Conservation (phyloP, 2,329 filamentous ascomycete genomes). For the Epichloe festucae region DNA sequence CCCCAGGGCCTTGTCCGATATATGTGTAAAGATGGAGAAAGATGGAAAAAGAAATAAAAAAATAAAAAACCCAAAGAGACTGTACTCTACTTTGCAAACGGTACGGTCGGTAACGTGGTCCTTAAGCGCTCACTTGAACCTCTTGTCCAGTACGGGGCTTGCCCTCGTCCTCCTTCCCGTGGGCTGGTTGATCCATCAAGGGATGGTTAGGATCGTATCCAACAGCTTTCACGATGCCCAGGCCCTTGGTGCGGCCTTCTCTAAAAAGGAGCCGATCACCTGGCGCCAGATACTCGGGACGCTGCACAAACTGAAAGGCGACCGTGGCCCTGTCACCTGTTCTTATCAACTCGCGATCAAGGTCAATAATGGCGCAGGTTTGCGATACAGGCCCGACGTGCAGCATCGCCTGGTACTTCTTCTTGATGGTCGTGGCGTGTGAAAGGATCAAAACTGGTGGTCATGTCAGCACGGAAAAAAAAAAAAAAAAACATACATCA, state of each 20-base stretch:
- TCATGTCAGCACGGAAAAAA: neutral
- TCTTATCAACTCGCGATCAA: constrained; percentile 88
- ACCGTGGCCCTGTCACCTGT: constrained; percentile 91
- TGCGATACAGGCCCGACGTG: constrained; percentile 92
- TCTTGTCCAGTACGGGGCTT: neutral
- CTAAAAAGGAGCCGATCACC: constrained; percentile 87
- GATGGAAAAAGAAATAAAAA: no score
- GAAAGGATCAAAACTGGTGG: constrained; percentile 72
- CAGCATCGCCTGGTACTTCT: constrained; percentile 94
- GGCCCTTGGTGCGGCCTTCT: constrained; percentile 85
- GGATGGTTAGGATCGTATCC: constrained; percentile 64
- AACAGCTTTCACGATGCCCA: constrained; percentile 85
- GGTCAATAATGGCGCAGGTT: constrained; percentile 94
- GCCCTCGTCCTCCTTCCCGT: neutral
- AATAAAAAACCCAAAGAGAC: neutral
- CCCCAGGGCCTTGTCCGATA: no score
- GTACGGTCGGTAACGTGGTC: no score
- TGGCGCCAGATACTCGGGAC: constrained; percentile 80
- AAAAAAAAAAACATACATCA: neutral
- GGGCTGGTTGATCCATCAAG: constrained; percentile 14
- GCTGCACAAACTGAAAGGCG: constrained; percentile 86
- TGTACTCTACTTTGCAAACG: no score
- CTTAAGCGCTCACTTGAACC: constrained; percentile 4
- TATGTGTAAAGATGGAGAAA: no score
- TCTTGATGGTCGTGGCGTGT: constrained; percentile 93